These are phyloP conservation scores for Eutrema salsugineum DNA, from an alignment of 441 rosid genomes.

Conservation along the genomic window DNA sequence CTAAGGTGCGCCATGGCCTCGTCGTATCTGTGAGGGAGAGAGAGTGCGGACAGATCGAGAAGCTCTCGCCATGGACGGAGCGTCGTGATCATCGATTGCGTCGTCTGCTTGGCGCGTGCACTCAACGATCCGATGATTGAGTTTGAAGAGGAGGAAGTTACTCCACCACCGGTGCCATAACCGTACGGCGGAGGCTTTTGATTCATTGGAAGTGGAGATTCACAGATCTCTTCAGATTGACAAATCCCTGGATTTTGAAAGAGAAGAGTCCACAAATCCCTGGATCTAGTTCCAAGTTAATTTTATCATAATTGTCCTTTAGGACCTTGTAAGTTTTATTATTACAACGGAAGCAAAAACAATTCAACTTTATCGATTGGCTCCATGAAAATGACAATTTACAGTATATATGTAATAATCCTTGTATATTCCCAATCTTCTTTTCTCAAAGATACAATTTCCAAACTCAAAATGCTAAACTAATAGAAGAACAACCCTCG, in stretches of 20 bases:
- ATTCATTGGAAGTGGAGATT: slow-evolving; percentile 6
- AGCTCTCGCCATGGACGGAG: slow-evolving; percentile 82
- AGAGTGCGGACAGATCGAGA: slow-evolving; percentile 40
- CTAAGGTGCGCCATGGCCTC: slow-evolving; percentile 55
- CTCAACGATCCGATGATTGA: slow-evolving; percentile 25
- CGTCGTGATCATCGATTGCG: slow-evolving; percentile 38
- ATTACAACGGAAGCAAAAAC: background rate
- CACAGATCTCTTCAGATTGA: slow-evolving; percentile 19
- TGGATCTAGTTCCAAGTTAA: background rate
- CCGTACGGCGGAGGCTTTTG: slow-evolving; percentile 34
- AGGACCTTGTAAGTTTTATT: slow-evolving; percentile 2
- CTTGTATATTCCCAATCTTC: too few species aligned
- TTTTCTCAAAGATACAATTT: background rate
- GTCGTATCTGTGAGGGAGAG: slow-evolving; percentile 46
- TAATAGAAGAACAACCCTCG: background rate
- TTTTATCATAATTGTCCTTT: background rate
- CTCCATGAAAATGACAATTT: background rate
- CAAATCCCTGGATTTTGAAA: background rate
- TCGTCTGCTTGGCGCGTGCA: slow-evolving; percentile 40
- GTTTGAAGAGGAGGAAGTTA: slow-evolving; percentile 14
- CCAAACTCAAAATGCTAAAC: background rate
- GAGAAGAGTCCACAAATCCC: background rate
- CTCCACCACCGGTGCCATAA: slow-evolving; percentile 33
- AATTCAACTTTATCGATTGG: background rate
- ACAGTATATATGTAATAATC: background rate